These are phyloP conservation scores for Tricholoma hemisulphureum DNA, from an alignment of 768 basidiomycete genomes.

Conservation along the genomic window DNA sequence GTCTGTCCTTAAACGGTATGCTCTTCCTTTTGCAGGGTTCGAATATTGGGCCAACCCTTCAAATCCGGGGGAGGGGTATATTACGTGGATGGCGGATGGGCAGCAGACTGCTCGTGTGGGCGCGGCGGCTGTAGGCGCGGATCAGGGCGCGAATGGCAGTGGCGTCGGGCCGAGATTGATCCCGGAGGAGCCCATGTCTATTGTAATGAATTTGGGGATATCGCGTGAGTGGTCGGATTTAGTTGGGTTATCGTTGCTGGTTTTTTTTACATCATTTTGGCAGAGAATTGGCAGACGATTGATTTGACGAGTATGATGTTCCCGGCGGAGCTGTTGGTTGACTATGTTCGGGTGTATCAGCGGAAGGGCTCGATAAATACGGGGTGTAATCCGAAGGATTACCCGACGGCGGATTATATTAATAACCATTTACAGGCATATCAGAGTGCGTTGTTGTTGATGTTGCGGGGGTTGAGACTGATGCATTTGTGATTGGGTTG, in stretches of 20 bases:
- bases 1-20: neutral
- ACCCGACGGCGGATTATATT: conserved; percentile 69
- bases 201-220: conserved; percentile 63
- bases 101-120: conserved; percentile 48
- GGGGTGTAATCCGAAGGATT: conserved; percentile 64
- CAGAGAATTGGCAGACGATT: conserved; percentile 66
- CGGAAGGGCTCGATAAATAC: conserved; percentile 52
- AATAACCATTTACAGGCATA: conserved; percentile 55
- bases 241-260: neutral
- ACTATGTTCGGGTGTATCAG: conserved; percentile 85
- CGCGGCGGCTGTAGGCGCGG: conserved; percentile 49
- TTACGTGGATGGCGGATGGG: conserved; percentile 75
- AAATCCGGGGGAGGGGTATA: conserved; percentile 53
- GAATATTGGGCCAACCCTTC: conserved; percentile 71
- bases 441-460: conserved; percentile 40
- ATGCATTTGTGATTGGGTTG: too few species aligned
- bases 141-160: conserved; percentile 36
- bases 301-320: conserved; percentile 58
- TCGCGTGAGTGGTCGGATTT: conserved; percentile 44
- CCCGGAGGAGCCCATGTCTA: conserved; percentile 58
- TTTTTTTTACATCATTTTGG: too few species aligned
- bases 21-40: conserved; percentile 46
- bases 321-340: conserved; percentile 68
- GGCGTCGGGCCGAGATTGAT: conserved; percentile 60
- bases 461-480: too few species aligned